phyloP scores from a whole-genome alignment of 78 protist species.

The Parvularia atlantis region DNA sequence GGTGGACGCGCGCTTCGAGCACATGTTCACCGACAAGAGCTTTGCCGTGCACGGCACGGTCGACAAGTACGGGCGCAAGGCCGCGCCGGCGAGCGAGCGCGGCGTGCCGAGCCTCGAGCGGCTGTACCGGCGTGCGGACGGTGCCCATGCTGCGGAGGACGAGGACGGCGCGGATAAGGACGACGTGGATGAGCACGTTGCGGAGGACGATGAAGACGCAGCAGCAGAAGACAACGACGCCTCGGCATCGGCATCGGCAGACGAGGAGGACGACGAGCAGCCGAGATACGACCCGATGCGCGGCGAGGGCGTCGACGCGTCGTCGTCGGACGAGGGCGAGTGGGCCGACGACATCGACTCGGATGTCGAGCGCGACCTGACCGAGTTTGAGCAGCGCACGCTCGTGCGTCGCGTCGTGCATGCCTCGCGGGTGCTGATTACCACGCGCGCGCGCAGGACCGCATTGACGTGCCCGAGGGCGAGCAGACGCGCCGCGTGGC shows the following conservation, averaged over 20 bases:
- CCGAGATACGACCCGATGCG: neutral
- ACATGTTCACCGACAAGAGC: neutral
- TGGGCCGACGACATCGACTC: neutral
- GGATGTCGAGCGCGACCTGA: neutral
- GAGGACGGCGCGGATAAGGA: neutral
- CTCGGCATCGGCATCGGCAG: too few relatives aligned
- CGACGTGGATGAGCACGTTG: neutral
- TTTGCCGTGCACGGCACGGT: neutral
- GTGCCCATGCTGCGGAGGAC: too few relatives aligned
- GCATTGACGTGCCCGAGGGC: neutral
- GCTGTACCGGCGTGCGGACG: too few relatives aligned
- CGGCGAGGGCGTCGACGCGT: neutral
- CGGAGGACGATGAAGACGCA: neutral
- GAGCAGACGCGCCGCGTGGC: neutral
- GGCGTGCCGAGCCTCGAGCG: too few relatives aligned
- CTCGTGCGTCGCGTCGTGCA: too few relatives aligned
- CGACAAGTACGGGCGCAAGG: too few relatives aligned
- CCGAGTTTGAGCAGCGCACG: too few relatives aligned
- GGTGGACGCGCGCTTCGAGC: neutral
- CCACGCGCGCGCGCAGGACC: neutral
- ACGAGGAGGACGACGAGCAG: too few relatives aligned
- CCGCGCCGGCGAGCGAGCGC: too few relatives aligned
- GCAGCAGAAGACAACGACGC: too few relatives aligned
- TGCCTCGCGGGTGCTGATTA: too few relatives aligned
- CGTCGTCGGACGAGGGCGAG: neutral